Base-by-base conservation (phyloP, 306 rosid species). In the Astragalus membranaceus region DNA sequence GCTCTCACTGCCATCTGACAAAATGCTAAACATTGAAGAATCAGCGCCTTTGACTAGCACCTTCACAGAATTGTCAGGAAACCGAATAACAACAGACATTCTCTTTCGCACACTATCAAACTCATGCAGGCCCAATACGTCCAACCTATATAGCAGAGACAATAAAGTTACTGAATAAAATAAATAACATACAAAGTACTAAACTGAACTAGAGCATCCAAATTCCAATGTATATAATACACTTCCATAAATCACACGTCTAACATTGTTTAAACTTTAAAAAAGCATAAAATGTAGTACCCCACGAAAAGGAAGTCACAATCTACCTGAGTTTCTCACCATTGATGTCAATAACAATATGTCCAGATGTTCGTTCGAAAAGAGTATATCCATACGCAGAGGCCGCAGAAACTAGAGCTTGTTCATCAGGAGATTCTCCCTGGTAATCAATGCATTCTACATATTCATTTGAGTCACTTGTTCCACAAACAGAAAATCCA, bases 341-440 rank as follows among this genome's bases (percentile, higher is more conserved):
- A 33, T 86, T 88, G 89, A 87, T 86, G 59, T 91, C 96, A 57
- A 95, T 72, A 44, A 86, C 97, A 70, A 95, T 91, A 77, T 95
- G 99, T 52, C 99, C 99, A 6, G 99, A 89, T 57, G 99, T 91
- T 78, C 97, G 90, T 85, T 95, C 99, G 76, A 85, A 85, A 75
- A 95, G 99, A 36, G 96, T 95, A 75, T 87, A 95, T 61, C 97
- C 95, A 84, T 95, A 91, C 42, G 96, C 90, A 72, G 92, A 86
- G 47, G 99, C 96, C 1, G 99, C 99, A 68, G 91, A 74, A 82
- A 91, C 99, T 70, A 95, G 86, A 9, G 99, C 97, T 80, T 95
- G 99, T 74, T 95, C 99, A 58, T 95, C 99, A 43, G 99, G 99
- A 68, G 99, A 95, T 78, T 95, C 99, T 57, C 99, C 99, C 74